Percentiles rank a stretch among this genome's conserved stretches.
These are phyloP conservation scores for Lachnellula subtilissima DNA, from an alignment of 2,329 filamentous ascomycete genomes.

Conservation along the genomic window DNA sequence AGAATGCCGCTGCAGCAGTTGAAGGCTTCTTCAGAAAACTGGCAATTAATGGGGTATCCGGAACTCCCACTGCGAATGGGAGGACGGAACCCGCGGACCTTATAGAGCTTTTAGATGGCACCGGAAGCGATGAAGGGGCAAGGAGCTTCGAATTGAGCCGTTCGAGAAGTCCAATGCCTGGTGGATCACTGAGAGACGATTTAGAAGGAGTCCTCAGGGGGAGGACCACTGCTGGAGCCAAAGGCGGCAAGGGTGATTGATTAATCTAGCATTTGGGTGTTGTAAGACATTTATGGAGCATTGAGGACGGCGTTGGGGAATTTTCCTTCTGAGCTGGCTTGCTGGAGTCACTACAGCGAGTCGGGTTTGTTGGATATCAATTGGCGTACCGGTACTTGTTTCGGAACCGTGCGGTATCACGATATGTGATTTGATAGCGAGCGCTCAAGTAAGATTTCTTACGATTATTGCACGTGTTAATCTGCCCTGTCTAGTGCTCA, in stretches of 20 bases:
- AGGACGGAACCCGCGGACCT: slow-evolving; percentile 53
- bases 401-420: not conserved
- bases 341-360: not conserved
- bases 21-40: slow-evolving; percentile 89
- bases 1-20: slow-evolving; percentile 80
- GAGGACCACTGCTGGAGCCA: slow-evolving; percentile 12
- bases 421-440: not conserved
- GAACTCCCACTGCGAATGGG: slow-evolving; percentile 41
- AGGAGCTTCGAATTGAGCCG: slow-evolving; percentile 27
- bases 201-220: slow-evolving; percentile 15
- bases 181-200: slow-evolving; percentile 23
- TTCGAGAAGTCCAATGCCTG: slow-evolving; percentile 13
- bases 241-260: slow-evolving; percentile 25
- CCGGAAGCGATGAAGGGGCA: slow-evolving; percentile 50
- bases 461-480: not conserved
- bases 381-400: not conserved
- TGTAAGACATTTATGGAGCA: not conserved
- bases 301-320: slow-evolving; percentile 56
- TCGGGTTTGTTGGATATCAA: not conserved
- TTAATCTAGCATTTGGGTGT: not conserved
- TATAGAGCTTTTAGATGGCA: slow-evolving; percentile 65
- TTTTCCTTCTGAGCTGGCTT: slow-evolving; percentile 40
- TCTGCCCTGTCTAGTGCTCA: not conserved
- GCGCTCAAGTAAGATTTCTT: not conserved
- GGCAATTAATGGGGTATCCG: slow-evolving; percentile 54